These are phyloP conservation scores for Solanum chiquidenum DNA, from an alignment of 257 asterid genomes.

Conservation along the genomic window DNA sequence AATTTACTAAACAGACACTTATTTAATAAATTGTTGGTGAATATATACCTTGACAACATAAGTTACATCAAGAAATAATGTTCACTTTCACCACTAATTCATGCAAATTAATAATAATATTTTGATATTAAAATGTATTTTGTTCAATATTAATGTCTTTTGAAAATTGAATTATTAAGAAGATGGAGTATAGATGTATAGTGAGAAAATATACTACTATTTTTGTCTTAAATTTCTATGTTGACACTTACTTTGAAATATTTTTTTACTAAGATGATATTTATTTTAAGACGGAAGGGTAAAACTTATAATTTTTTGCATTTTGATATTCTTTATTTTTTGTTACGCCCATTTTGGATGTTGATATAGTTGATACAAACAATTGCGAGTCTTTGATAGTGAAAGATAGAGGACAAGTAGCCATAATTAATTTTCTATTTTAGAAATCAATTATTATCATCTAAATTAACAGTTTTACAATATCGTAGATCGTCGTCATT, in stretches of 20 bases:
- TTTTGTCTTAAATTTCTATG: background rate
- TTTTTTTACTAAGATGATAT: too few relatives aligned
- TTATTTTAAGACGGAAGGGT: background rate
- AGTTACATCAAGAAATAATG: background rate
- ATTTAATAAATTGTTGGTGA: background rate
- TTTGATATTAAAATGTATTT: background rate
- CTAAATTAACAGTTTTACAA: too few relatives aligned
- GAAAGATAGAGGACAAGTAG: background rate
- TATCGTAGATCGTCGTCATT: too few relatives aligned
- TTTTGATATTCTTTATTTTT: background rate
- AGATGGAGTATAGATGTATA: background rate
- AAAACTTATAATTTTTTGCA: background rate
- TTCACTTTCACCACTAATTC: background rate
- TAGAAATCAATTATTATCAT: background rate
- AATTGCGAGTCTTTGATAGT: background rate
- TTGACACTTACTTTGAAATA: background rate
- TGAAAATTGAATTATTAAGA: background rate
- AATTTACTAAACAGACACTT: too few relatives aligned
- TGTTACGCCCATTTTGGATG: background rate
- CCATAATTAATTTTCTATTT: background rate
- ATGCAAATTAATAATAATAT: too few relatives aligned
- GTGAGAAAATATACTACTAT: background rate
- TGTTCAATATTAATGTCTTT: background rate
- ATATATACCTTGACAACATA: too few relatives aligned
- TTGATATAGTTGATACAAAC: background rate